Percentiles rank a stretch among this genome's conserved stretches.
Evolutionary conservation across 371 early-diverging fungal species (phyloP).

Genomic region (Mucor velutinosus): DNA sequence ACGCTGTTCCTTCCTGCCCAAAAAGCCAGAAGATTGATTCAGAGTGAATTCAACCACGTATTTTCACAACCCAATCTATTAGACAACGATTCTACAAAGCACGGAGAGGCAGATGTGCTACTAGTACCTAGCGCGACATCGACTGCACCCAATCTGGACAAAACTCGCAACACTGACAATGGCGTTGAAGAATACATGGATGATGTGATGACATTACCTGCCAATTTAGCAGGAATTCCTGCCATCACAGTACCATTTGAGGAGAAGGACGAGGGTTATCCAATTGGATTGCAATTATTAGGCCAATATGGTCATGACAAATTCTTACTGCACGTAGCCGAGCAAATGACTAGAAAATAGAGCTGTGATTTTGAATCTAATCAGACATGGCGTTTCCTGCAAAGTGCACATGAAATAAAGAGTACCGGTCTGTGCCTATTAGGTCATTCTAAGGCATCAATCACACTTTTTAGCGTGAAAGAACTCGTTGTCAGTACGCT

Average conservation of each 20-base stretch:
- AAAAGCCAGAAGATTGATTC: slow-evolving; percentile 77
- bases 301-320: slow-evolving; percentile 84
- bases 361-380: background rate
- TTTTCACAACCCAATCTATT: slow-evolving; percentile 57
- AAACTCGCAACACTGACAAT: background rate
- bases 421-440: background rate
- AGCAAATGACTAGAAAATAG: slow-evolving; percentile 2
- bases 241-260: slow-evolving; percentile 70
- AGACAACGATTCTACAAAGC: slow-evolving; percentile 1
- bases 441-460: too few species aligned
- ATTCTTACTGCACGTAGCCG: slow-evolving; percentile 50
- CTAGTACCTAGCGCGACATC: slow-evolving; percentile 74
- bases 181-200: slow-evolving; percentile 69
- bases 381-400: too few species aligned
- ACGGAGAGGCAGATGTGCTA: slow-evolving; percentile 57
- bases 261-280: slow-evolving; percentile 35
- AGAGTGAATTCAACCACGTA: slow-evolving; percentile 74
- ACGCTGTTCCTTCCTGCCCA: slow-evolving; percentile 80
- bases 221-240: slow-evolving; percentile 82
- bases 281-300: slow-evolving; percentile 82
- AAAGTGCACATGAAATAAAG: background rate
- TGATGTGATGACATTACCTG: slow-evolving; percentile 91
- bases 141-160: slow-evolving; percentile 60
- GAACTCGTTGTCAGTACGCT: background rate
- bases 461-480: too few species aligned